Evolutionary conservation across 2,329 filamentous ascomycete genomes (phyloP).

Genomic region (Scorias spongiosa): DNA sequence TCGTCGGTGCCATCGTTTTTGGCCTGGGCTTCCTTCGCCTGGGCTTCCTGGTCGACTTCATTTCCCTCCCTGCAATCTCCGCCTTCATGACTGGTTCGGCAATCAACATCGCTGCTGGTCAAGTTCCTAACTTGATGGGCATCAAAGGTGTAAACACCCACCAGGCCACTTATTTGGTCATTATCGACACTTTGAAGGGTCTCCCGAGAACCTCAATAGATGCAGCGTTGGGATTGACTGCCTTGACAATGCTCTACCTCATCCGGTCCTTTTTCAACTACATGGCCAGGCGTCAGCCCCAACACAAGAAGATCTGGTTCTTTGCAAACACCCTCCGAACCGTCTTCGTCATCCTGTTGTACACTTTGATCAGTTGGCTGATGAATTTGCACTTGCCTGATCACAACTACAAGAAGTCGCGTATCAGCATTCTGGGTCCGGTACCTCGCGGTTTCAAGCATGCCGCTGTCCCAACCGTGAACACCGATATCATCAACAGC

Average conservation of each 20-base stretch:
- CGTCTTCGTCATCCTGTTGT: constrained; percentile 79
- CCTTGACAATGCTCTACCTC: constrained; percentile 60
- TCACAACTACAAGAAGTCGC: constrained; percentile 7
- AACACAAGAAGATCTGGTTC: constrained; percentile 61
- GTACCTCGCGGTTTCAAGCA: constrained; percentile 81
- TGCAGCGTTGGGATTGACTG: constrained; percentile 76
- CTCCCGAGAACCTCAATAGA: constrained; percentile 56
- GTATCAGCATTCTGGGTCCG: constrained; percentile 42
- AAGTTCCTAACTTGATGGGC: constrained; percentile 70
- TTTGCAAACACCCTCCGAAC: constrained; percentile 84
- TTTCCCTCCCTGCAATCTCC: constrained; percentile 76
- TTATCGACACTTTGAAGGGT: constrained; percentile 68
- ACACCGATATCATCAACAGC: constrained; percentile 47
- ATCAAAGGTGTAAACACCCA: constrained; percentile 60
- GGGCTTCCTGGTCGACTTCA: constrained; percentile 87
- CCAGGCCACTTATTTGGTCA: constrained; percentile 63
- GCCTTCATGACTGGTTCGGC: constrained; percentile 97
- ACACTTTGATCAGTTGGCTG: constrained; percentile 79
- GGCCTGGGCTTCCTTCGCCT: constrained; percentile 64
- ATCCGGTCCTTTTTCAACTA: constrained; percentile 53
- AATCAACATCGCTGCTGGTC: constrained; percentile 72
- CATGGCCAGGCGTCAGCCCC: constrained; percentile 53
- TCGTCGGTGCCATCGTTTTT: constrained; percentile 62
- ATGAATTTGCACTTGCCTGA: constrained; percentile 50
- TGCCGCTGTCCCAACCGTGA: constrained; percentile 56